These are phyloP conservation scores for Ogataea siamensis DNA, from an alignment of 805 yeast genomes.

Conservation along the genomic window DNA sequence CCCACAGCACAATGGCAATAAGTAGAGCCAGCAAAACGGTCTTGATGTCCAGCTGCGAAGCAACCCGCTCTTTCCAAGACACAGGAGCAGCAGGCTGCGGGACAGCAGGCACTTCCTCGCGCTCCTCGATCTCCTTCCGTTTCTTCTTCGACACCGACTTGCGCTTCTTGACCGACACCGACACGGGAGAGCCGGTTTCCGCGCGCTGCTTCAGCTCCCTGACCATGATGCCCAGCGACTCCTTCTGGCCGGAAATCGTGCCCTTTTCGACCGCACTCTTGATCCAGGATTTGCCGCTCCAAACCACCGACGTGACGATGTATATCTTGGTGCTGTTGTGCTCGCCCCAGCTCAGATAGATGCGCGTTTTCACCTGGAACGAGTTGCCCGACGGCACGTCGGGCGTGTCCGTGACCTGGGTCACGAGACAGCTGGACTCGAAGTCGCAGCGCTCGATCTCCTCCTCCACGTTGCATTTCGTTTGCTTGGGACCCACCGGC, in stretches of 20 bases:
- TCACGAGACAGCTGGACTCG: conserved; percentile 44
- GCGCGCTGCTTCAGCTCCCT: conserved; percentile 44
- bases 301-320: conserved; percentile 56
- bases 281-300: conserved; percentile 80
- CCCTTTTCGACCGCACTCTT: conserved; percentile 75
- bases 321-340: conserved; percentile 51
- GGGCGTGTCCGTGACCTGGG: conserved; percentile 65
- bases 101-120: conserved; percentile 10
- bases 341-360: conserved; percentile 61
- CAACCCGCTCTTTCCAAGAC: conserved; percentile 14
- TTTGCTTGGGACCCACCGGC: conserved; percentile 76
- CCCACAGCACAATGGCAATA: conserved; percentile 22
- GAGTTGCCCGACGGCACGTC: conserved; percentile 81
- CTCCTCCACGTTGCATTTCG: conserved; percentile 63
- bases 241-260: conserved; percentile 68
- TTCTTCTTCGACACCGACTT: conserved; percentile 22
- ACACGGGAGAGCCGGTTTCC: conserved; percentile 13
- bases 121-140: conserved; percentile 20
- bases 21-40: conserved; percentile 21
- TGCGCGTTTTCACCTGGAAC: conserved; percentile 59
- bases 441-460: conserved; percentile 52
- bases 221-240: conserved; percentile 49
- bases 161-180: conserved; percentile 10
- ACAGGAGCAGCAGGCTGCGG: conserved; percentile 14
- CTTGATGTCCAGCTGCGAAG: conserved; percentile 26